Conservation (phyloP, 108 stramenopile genomes). For the Skeletonema tropicum region DNA sequence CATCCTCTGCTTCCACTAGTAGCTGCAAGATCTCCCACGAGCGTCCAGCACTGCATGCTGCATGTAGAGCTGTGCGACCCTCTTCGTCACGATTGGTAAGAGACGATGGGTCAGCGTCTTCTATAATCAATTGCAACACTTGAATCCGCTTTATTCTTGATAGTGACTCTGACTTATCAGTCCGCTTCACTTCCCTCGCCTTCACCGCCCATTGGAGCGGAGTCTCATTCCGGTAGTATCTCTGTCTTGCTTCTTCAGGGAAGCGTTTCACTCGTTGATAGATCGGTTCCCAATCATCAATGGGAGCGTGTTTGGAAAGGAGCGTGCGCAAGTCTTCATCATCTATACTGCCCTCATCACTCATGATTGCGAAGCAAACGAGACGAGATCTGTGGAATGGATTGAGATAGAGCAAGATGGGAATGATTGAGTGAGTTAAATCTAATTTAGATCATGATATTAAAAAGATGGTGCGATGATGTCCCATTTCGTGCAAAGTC, state of each 20-base stretch:
- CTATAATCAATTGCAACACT: too few relatives aligned
- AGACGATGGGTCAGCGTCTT: too few relatives aligned
- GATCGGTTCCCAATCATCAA: constrained; percentile 19
- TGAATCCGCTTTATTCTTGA: too few relatives aligned
- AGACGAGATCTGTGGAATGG: background rate
- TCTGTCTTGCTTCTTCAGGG: constrained; percentile 16
- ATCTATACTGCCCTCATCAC: background rate
- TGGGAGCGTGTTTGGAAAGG: constrained; percentile 14
- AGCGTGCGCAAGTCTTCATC: constrained; percentile 21
- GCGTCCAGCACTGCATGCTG: constrained; percentile 34
- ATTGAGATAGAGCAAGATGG: background rate
- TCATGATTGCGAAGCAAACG: constrained; percentile 10
- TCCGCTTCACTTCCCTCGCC: constrained; percentile 12
- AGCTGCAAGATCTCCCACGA: constrained; percentile 29
- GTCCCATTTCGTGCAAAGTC: background rate
- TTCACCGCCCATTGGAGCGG: constrained; percentile 23
- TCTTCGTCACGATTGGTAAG: constrained; percentile 28
- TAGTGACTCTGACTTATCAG: background rate
- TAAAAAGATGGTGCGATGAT: background rate
- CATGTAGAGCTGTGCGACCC: constrained; percentile 43
- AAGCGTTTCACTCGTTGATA: constrained; percentile 14
- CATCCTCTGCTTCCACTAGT: constrained; percentile 19
- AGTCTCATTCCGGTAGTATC: constrained; percentile 31
- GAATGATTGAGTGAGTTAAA: background rate
- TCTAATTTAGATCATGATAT: background rate